These are phyloP conservation scores for Xylaria cubensis DNA, from an alignment of 495 filamentous ascomycete genomes.

Conservation along the genomic window DNA sequence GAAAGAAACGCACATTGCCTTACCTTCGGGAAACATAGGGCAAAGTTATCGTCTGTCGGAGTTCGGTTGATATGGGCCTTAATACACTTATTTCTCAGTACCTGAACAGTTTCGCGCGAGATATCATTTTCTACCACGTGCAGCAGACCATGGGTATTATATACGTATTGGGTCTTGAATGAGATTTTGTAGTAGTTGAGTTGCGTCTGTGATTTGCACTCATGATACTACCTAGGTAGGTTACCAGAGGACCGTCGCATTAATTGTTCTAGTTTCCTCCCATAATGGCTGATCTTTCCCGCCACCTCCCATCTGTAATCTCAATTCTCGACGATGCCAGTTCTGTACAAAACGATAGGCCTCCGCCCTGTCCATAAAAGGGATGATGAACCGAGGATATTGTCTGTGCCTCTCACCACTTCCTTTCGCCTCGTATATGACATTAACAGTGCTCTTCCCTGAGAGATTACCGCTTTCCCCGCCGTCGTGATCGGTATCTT, in stretches of 20 bases:
- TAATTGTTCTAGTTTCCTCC: conserved; percentile 44
- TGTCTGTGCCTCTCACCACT: conserved; percentile 22
- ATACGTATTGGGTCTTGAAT: neutral
- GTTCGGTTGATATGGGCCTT: conserved; percentile 45
- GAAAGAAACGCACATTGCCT: conserved; percentile 24
- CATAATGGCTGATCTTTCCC: conserved; percentile 29
- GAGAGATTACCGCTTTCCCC: neutral
- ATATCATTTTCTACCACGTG: conserved; percentile 16
- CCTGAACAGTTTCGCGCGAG: conserved; percentile 2
- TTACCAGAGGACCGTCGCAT: conserved; percentile 58
- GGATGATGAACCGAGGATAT: conserved; percentile 54
- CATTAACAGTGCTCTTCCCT: neutral
- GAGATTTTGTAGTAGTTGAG: neutral
- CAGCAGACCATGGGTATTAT: neutral
- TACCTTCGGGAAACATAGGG: conserved; percentile 25
- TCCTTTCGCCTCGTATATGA: neutral
- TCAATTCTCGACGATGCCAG: conserved; percentile 60
- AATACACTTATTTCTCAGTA: conserved; percentile 39
- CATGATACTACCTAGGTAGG: neutral
- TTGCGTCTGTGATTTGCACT: neutral
- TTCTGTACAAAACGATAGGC: conserved; percentile 62
- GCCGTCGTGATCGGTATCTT: neutral
- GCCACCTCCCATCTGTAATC: conserved; percentile 28
- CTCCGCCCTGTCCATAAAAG: conserved; percentile 55
- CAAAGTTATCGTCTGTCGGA: conserved; percentile 42